These are phyloP conservation scores for Aureobasidium subglaciale DNA, from an alignment of 2,329 filamentous ascomycete species.

Conservation along the genomic window DNA sequence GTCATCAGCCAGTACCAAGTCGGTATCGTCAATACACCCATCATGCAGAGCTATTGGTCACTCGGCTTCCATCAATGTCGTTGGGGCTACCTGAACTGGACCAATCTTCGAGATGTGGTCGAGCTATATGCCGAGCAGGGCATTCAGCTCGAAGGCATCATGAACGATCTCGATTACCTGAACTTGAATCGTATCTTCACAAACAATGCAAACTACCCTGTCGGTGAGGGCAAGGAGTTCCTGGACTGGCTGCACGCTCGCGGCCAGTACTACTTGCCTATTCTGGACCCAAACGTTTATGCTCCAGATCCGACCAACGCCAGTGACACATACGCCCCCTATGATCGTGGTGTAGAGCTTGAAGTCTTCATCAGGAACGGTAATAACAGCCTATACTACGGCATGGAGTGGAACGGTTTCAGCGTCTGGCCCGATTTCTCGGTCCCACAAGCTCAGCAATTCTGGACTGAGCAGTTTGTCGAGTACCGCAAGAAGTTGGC, in stretches of 20 bases:
- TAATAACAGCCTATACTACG: conserved; percentile 42
- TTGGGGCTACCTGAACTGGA: conserved; percentile 57
- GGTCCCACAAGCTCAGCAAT: conserved; percentile 21
- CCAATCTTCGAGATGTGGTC: conserved; percentile 51
- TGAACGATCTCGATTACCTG: conserved; percentile 45
- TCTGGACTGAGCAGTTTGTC: conserved; percentile 23
- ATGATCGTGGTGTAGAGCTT: conserved; percentile 44
- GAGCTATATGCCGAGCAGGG: conserved; percentile 44
- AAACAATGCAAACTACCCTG: conserved; percentile 44
- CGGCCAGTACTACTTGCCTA: conserved; percentile 50
- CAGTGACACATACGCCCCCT: conserved; percentile 48
- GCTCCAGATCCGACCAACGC: conserved; percentile 58
- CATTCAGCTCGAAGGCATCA: conserved; percentile 37
- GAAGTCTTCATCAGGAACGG: conserved; percentile 48
- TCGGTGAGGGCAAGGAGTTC: conserved; percentile 41
- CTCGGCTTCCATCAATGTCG: conserved; percentile 24
- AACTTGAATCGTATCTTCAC: conserved; percentile 49
- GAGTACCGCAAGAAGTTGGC: conserved; percentile 19
- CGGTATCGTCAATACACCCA: conserved; percentile 23
- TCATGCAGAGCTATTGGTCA: conserved; percentile 23
- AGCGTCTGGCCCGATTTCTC: conserved; percentile 18
- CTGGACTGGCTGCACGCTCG: conserved; percentile 43
- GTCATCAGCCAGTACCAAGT: conserved; percentile 21
- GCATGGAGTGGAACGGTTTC: conserved; percentile 18
- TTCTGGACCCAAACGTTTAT: conserved; percentile 55